Conservation (phyloP, 257 asterid genomes). For the Gynochthodes officinalis region DNA sequence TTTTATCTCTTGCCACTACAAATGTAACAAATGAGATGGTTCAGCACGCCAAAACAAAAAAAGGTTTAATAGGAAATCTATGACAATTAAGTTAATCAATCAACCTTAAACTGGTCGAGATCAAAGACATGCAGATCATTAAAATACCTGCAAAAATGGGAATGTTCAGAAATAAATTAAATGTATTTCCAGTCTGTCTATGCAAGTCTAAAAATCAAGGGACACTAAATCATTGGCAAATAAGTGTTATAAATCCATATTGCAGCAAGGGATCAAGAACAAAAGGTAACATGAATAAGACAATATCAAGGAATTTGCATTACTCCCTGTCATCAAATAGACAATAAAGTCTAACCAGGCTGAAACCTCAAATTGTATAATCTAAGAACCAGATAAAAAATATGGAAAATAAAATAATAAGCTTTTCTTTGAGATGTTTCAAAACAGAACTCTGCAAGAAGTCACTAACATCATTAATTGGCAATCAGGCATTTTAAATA, state of each 20-base stretch:
- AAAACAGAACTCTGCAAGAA: too few species aligned
- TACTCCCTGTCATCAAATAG: neutral
- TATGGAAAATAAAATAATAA: neutral
- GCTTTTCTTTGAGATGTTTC: too few species aligned
- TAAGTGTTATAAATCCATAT: neutral
- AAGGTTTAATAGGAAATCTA: neutral
- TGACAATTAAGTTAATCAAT: neutral
- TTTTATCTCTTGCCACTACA: conserved; percentile 98
- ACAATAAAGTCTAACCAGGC: neutral
- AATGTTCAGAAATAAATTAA: neutral
- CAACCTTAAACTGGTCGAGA: conserved; percentile 91
- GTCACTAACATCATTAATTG: neutral
- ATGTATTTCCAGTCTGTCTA: neutral
- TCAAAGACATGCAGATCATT: conserved; percentile 91
- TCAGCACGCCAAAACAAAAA: neutral
- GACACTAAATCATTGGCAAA: neutral
- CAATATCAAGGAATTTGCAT: neutral
- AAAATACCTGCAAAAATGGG: conserved; percentile 58
- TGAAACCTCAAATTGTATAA: neutral
- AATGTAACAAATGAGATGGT: conserved; percentile 15
- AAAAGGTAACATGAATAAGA: neutral
- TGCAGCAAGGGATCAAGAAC: neutral
- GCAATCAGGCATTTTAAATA: neutral
- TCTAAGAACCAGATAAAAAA: neutral
- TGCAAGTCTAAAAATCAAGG: neutral